Evolutionary conservation across 805 yeast genomes (phyloP).

Genomic region (Torulaspora indica): DNA sequence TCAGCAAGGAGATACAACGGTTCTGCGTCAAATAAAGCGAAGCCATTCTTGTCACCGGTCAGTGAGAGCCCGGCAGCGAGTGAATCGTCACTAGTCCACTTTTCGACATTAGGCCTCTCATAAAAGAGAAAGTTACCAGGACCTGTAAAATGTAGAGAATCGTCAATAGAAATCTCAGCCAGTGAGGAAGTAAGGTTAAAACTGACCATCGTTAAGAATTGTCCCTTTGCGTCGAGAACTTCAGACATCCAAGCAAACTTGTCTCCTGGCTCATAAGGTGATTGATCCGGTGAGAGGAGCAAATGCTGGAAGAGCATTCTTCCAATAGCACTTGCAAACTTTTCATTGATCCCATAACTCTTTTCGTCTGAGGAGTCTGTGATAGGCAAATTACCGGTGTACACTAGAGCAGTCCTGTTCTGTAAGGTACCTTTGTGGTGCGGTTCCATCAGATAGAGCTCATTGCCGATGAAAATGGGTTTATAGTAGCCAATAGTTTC

Average conservation of each 20-base stretch:
- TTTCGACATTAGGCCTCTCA: conserved; percentile 1
- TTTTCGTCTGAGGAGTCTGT: not conserved
- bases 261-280: conserved; percentile 25
- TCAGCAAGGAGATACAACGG: not conserved
- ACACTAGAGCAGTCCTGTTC: conserved; percentile 10
- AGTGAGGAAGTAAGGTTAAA: conserved; percentile 13
- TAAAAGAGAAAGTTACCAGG: conserved; percentile 14
- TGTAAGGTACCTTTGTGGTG: not conserved
- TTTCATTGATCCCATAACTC: conserved; percentile 8
- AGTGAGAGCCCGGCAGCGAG: not conserved
- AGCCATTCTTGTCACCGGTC: not conserved
- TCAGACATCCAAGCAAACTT: conserved; percentile 34
- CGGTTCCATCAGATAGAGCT: conserved; percentile 25
- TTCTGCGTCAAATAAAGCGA: not conserved
- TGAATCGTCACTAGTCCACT: not conserved
- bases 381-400: conserved; percentile 8
- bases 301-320: conserved; percentile 19
- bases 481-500: conserved; percentile 22
- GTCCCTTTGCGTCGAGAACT: conserved; percentile 28
- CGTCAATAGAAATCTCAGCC: conserved; percentile 9
- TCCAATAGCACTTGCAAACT: conserved; percentile 23
- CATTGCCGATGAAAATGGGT: conserved; percentile 28
- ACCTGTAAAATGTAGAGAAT: conserved; percentile 5
- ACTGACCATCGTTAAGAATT: conserved; percentile 20
- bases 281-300: conserved; percentile 19